A percentile compares a stretch with the other conserved stretches of the same genome.
phyloP scores from a whole-genome alignment of 495 filamentous ascomycete genomes.

The Talaromyces ruber region DNA sequence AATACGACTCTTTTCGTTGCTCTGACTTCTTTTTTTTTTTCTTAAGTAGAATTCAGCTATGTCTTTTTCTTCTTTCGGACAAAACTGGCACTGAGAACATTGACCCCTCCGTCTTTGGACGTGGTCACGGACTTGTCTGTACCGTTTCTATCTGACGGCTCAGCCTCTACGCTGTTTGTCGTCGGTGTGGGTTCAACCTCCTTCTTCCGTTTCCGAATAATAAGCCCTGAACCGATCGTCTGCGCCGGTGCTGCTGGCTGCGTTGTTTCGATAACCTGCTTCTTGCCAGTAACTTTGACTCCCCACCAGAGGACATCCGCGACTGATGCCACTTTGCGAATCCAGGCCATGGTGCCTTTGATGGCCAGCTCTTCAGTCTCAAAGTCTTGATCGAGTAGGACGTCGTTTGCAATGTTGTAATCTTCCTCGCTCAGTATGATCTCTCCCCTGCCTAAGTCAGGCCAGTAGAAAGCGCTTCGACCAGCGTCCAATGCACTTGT shows the following conservation, averaged over 20 bases:
- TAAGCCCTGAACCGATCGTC: neutral
- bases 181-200: conserved; percentile 18
- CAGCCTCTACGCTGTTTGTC: conserved; percentile 16
- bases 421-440: conserved; percentile 59
- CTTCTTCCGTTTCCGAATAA: conserved; percentile 45
- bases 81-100: conserved; percentile 48
- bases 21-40: neutral
- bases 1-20: too few species aligned
- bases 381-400: conserved; percentile 82
- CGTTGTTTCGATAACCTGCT: conserved; percentile 3
- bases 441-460: conserved; percentile 54
- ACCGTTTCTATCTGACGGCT: conserved; percentile 15
- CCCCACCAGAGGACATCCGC: conserved; percentile 49
- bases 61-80: conserved; percentile 60
- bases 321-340: conserved; percentile 47
- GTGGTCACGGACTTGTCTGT: conserved; percentile 10
- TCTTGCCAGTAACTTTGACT: conserved; percentile 41
- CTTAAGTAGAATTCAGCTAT: neutral
- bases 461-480: conserved; percentile 60
- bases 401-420: conserved; percentile 69
- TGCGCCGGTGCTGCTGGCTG: conserved; percentile 5
- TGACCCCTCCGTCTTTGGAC: conserved; percentile 30
- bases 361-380: conserved; percentile 57
- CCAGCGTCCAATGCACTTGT: conserved; percentile 1
- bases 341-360: conserved; percentile 65